Evolutionary conservation across 2,329 filamentous ascomycete species (phyloP).

Genomic region (Neurospora sp.): DNA sequence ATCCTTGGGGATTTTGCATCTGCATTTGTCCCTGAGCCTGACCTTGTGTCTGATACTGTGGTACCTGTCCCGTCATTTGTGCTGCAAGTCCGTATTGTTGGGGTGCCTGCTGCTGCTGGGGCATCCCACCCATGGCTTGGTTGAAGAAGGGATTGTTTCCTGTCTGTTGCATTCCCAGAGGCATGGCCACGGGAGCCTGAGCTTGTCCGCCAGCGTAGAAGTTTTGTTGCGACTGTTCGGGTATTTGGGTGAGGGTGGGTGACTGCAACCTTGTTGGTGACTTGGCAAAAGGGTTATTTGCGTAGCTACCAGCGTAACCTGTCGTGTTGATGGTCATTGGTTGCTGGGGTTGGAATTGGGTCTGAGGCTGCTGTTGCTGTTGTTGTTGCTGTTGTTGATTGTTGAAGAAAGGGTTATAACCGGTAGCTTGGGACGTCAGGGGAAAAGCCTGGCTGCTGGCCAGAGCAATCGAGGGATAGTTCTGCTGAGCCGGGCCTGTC

Average conservation of each 20-base stretch:
- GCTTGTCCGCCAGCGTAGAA: constrained; percentile 23
- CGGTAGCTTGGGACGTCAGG: constrained; percentile 28
- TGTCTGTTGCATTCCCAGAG: constrained; percentile 8
- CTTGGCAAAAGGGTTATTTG: constrained; percentile 39
- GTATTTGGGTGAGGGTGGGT: constrained; percentile 40
- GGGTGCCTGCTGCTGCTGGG: constrained; percentile 20
- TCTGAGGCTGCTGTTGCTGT: constrained; percentile 21
- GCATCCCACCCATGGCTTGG: constrained; percentile 13
- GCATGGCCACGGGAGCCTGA: constrained; percentile 5
- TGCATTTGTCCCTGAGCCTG: constrained; percentile 4
- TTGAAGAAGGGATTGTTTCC: constrained; percentile 25
- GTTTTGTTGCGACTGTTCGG: constrained; percentile 38
- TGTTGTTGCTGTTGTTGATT: constrained; percentile 25
- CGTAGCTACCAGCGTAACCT: constrained; percentile 23
- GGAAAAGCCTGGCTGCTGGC: constrained; percentile 35
- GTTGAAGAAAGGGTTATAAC: constrained; percentile 44
- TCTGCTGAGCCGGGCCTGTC: constrained; percentile 28
- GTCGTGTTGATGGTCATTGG: constrained; percentile 32
- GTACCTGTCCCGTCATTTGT: constrained; percentile 10
- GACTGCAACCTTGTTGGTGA: constrained; percentile 43
- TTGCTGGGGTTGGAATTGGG: constrained; percentile 22
- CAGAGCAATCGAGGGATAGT: constrained; percentile 29
- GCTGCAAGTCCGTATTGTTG: constrained; percentile 9
- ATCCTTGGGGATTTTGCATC: background rate
- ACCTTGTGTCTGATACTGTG: constrained; percentile 7